phyloP scores from a whole-genome alignment of 2,329 filamentous ascomycete genomes.

The Hypoxylon sp. region DNA sequence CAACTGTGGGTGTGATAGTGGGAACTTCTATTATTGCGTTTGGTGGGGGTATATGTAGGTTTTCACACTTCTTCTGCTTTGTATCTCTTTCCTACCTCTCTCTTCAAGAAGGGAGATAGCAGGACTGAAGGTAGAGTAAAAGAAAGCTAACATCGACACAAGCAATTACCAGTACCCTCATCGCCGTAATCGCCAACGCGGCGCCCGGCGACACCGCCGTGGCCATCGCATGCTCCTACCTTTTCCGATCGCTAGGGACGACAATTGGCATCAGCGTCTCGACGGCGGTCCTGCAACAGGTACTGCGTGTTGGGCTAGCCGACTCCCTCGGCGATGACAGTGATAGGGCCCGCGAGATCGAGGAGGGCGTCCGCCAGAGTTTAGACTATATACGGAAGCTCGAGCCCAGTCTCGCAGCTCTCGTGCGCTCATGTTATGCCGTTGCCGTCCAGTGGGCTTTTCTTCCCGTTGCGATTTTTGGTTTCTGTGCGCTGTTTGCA shows the following conservation, averaged over 20 bases:
- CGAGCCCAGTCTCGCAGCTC: conserved; percentile 69
- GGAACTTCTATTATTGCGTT: conserved; percentile 68
- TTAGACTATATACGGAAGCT: conserved; percentile 77
- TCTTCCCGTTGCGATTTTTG: conserved; percentile 57
- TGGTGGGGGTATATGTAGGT: conserved; percentile 58
- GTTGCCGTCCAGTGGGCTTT: conserved; percentile 60
- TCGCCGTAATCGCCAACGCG: conserved; percentile 80
- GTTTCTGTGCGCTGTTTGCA: conserved; percentile 58
- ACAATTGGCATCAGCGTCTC: conserved; percentile 80
- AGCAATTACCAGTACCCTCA: conserved; percentile 79
- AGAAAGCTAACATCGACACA: conserved; percentile 65
- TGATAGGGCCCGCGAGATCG: conserved; percentile 74
- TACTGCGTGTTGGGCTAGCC: conserved; percentile 71
- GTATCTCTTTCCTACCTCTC: not conserved
- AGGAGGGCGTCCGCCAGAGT: conserved; percentile 77
- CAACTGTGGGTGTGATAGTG: conserved; percentile 66
- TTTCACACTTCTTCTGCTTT: not conserved
- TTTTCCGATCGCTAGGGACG: conserved; percentile 85
- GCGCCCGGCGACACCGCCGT: conserved; percentile 78
- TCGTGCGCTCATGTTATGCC: conserved; percentile 79
- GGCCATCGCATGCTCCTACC: conserved; percentile 83
- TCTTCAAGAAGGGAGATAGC: not conserved
- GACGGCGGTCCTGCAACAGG: conserved; percentile 80
- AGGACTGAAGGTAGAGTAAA: not conserved
- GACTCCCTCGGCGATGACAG: conserved; percentile 66